Evolutionary conservation across 2,329 filamentous ascomycete genomes (phyloP), one percentile per base, ranked within the genome.

Genomic region (Fusarium sp.): DNA sequence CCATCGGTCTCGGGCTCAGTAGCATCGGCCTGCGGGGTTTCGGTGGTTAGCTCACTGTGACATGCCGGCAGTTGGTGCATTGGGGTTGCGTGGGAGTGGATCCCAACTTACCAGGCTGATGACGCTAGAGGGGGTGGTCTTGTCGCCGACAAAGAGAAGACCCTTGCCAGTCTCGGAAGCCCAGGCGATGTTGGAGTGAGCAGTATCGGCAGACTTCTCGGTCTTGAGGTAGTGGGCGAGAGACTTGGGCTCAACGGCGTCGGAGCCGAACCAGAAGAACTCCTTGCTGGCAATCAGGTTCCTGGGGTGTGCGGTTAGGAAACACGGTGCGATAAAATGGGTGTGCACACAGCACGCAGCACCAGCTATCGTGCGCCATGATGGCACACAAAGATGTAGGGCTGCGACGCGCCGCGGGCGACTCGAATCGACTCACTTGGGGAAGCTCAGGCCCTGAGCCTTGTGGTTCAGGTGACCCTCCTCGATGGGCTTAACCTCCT

Each of bases 91-190:
- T 39, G 56, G 25, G 18, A 59, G 60, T 78, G 73, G 76, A 67
- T 68, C 76, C 61, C 13, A 41, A 71, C 93, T 81, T 90, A 97
- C 95, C 83, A 98, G 86, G 85, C 94, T 94, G 84, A 98, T 92
- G 79, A 97, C 92, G 80, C 94, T 93, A 77, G 92, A 88, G 71
- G 96, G 95, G 70, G 90, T 89, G 76, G 90, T 88, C 91, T 97
- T 98, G 86, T 97, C 93, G 80, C 93, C 92, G 85, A 94, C 94
- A 89, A 97, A 98, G 48, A 98, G 88, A 23, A 98, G 93, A 81
- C 97, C 97, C 89, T 97, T 97, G 84, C 96, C 96, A 69, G 96
- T 98, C 88, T 97, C 92, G 78, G 92, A 92, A 74, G 96, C 95
- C 95, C 97, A 98, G 39, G 97, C 93, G 77, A 92, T 93, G 78